These are phyloP conservation scores for Backusella tarrabulga DNA, from an alignment of 192 early-diverging fungal species.

Conservation along the genomic window DNA sequence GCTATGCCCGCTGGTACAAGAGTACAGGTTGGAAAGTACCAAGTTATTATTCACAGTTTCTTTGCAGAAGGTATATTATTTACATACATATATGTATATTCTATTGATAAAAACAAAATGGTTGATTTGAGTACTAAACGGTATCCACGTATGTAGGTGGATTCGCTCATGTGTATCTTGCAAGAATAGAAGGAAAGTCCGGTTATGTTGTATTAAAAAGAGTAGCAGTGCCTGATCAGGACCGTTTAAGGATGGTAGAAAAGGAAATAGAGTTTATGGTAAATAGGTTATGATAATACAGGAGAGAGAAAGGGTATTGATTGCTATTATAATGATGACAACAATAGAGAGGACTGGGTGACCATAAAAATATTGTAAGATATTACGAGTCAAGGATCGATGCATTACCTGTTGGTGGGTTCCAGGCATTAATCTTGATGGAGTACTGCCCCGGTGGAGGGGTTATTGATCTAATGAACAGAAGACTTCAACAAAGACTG, in stretches of 20 bases:
- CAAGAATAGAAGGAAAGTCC: conserved; percentile 50
- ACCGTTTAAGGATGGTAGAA: conserved; percentile 59
- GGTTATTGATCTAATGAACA: conserved; percentile 87
- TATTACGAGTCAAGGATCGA: conserved; percentile 73
- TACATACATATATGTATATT: neutral
- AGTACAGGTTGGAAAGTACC: conserved; percentile 51
- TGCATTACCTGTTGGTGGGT: conserved; percentile 57
- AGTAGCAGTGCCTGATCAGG: conserved; percentile 69
- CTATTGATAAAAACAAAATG: neutral
- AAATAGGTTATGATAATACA: neutral
- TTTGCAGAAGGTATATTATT: conserved; percentile 66
- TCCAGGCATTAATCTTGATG: conserved; percentile 86
- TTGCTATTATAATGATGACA: neutral
- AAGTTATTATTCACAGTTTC: conserved; percentile 70
- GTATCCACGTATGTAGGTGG: conserved; percentile 56
- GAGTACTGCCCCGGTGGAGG: conserved; percentile 83
- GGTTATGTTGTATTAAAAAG: conserved; percentile 79
- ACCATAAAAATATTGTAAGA: conserved; percentile 81
- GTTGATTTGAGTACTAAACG: neutral
- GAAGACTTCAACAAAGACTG: conserved; percentile 67
- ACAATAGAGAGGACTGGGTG: conserved; percentile 59
- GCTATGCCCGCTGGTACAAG: conserved; percentile 65
- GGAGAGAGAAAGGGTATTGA: neutral
- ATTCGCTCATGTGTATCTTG: conserved; percentile 91
- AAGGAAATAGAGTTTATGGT: conserved; percentile 83